phyloP scores from a whole-genome alignment of 768 basidiomycete genomes.

The Phylloporus sp. region DNA sequence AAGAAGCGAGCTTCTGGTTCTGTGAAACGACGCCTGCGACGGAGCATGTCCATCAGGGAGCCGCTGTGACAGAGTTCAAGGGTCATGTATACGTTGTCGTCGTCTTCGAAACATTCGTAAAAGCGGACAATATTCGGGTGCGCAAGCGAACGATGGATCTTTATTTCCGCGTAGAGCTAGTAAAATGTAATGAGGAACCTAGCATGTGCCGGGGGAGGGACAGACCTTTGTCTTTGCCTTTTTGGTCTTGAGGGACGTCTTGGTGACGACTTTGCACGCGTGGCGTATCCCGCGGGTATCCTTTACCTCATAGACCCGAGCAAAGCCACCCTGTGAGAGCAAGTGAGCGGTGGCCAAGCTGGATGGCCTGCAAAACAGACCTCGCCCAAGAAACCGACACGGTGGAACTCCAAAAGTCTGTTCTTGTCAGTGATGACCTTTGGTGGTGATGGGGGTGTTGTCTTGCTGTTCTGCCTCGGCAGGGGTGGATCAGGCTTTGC shows the following conservation, averaged over 20 bases:
- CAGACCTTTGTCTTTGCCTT: conserved; percentile 95
- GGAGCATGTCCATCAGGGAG: conserved; percentile 87
- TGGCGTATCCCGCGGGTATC: conserved; percentile 59
- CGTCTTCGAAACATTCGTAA: conserved; percentile 92
- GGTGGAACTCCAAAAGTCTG: conserved; percentile 53
- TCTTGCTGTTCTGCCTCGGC: conserved; percentile 79
- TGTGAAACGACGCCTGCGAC: conserved; percentile 78
- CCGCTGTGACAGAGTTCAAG: conserved; percentile 91
- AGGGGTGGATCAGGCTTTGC: conserved; percentile 59
- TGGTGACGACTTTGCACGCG: conserved; percentile 95
- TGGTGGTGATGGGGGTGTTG: conserved; percentile 77
- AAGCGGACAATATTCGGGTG: conserved; percentile 94
- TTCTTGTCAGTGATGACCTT: conserved; percentile 66
- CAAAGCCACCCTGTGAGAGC: conserved; percentile 75
- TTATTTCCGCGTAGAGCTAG: conserved; percentile 97
- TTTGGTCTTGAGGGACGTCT: conserved; percentile 86
- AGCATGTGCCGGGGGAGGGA: background rate
- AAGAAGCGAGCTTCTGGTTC: conserved; percentile 93
- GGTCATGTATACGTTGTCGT: conserved; percentile 95
- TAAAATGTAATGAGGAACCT: background rate
- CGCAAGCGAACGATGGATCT: conserved; percentile 86
- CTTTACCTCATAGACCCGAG: conserved; percentile 93
- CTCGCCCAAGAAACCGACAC: conserved; percentile 88
- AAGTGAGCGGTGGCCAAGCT: background rate
- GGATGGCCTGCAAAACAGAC: conserved; percentile 33